A percentile compares a stretch with the other conserved stretches of the same genome.
Conservation (phyloP, 257 asterid genomes). For the Ligustrum vulgare region DNA sequence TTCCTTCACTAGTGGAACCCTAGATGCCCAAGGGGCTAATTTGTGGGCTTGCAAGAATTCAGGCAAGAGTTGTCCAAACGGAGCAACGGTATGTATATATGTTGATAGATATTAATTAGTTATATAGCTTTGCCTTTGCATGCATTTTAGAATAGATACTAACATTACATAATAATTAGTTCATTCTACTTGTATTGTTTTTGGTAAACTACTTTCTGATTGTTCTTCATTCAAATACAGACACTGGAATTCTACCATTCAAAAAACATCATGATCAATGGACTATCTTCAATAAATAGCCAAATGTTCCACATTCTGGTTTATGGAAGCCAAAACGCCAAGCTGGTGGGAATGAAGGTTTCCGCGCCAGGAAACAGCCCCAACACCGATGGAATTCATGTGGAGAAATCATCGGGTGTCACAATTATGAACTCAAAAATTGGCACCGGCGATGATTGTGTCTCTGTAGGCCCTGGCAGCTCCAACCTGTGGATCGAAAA, state of each 20-base stretch:
- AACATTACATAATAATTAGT: too few relatives aligned
- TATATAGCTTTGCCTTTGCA: too few relatives aligned
- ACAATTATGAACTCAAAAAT: constrained; percentile 41
- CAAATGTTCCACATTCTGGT: constrained; percentile 57
- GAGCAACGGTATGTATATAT: constrained; percentile 44
- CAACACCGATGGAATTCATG: constrained; percentile 65
- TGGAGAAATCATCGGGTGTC: constrained; percentile 38
- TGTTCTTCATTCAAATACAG: constrained; percentile 27
- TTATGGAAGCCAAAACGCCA: constrained; percentile 42
- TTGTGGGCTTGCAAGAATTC: constrained; percentile 51
- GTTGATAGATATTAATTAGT: too few relatives aligned
- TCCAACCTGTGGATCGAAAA: constrained; percentile 55
- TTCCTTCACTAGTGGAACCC: constrained; percentile 47
- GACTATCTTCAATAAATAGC: constrained; percentile 51
- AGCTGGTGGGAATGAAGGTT: constrained; percentile 34
- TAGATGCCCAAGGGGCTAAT: constrained; percentile 45
- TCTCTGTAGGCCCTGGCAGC: constrained; percentile 64
- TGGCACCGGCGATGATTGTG: constrained; percentile 66
- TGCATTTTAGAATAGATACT: too few relatives aligned
- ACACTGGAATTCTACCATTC: constrained; percentile 53
- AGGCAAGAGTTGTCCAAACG: constrained; percentile 40
- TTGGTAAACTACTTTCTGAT: neutral
- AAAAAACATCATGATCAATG: constrained; percentile 41
- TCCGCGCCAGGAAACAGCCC: constrained; percentile 59
- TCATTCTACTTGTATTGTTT: too few relatives aligned